Evolutionary conservation across 768 basidiomycete species (phyloP).

Genomic region (Trametes villosa): DNA sequence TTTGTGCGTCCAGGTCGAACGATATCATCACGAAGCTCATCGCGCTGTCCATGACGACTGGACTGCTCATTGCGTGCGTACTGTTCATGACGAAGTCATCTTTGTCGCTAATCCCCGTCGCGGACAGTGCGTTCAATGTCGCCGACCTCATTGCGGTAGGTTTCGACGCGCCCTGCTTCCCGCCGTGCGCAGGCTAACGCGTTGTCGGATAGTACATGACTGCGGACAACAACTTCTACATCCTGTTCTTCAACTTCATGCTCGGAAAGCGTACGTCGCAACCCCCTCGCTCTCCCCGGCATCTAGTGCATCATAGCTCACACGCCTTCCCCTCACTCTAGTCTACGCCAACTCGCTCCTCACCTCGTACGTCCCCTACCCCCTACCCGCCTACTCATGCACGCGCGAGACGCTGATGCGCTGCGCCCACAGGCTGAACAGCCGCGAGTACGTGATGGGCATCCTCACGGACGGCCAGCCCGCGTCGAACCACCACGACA

Average conservation of each 20-base stretch:
- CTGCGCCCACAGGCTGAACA: neutral
- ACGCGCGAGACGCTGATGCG: neutral
- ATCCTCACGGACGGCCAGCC: neutral
- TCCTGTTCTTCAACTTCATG: conserved; percentile 1
- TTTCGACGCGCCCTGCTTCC: neutral
- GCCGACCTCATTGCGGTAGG: neutral
- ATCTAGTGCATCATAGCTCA: neutral
- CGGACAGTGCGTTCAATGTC: neutral
- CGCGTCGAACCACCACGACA: neutral
- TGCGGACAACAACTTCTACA: neutral
- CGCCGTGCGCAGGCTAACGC: neutral
- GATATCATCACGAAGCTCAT: neutral
- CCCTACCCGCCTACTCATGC: neutral
- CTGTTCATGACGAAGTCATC: neutral
- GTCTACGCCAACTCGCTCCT: neutral
- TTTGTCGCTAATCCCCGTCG: neutral
- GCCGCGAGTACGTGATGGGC: conserved; percentile 5
- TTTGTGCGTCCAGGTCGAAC: neutral
- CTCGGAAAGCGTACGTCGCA: neutral
- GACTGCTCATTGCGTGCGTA: neutral
- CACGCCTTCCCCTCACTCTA: neutral
- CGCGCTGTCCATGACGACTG: neutral
- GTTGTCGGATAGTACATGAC: neutral
- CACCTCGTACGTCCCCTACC: neutral
- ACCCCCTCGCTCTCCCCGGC: neutral